Base-by-base conservation (phyloP, 2,329 filamentous ascomycete genomes). In the Dactylella cylindrospora region DNA sequence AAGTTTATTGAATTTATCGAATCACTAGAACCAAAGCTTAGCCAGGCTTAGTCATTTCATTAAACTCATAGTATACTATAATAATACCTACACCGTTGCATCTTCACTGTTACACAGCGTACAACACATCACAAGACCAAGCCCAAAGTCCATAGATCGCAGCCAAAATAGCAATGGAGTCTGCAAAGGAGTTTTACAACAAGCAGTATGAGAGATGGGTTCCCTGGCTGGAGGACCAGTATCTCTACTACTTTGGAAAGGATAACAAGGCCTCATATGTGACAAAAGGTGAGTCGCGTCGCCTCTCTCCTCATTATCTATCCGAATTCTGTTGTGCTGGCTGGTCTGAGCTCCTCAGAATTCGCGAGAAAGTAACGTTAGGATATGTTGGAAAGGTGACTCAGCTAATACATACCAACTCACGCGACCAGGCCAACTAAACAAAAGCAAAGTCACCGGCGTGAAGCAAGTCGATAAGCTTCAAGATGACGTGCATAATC, bases 241-340 rank as follows among this genome's bases (percentile, higher is more conserved):
- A 86, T 71, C 78, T 89, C 22, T 77, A 78, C 46, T 88, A 81
- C 77, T 88, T 88, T 72, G 86, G 84, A 68, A 84, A 84, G 65
- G 84, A 88, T 70, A 89, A 89, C 77, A 88, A 89, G 73, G 80
- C 84, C 3, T 84, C 80, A 70, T 88, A 88, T 69, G 76, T 81
- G 4, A 78, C 84, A 1, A 87, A 84, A 73, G 79, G 85, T 86
- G 72, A 26, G 74, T 71, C n/a, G 62, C 35, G 12, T 43, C 22
- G 43, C 38, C 28, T 32, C 22, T 33, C 41, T 31, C 15, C n/a
- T n/a, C n/a, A n/a, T n/a, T n/a, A n/a, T n/a, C n/a, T n/a, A n/a
- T n/a, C n/a, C n/a, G 12, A 7, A 17, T 44, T 8, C 9, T 20
- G 35, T 28, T 45, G 15, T 32, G 19, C 36, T 22, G 31, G n/a